Evolutionary conservation across 2,329 filamentous ascomycete genomes (phyloP), one percentile per base, ranked within the genome.

Genomic region (Leptosphaerulina australis): DNA sequence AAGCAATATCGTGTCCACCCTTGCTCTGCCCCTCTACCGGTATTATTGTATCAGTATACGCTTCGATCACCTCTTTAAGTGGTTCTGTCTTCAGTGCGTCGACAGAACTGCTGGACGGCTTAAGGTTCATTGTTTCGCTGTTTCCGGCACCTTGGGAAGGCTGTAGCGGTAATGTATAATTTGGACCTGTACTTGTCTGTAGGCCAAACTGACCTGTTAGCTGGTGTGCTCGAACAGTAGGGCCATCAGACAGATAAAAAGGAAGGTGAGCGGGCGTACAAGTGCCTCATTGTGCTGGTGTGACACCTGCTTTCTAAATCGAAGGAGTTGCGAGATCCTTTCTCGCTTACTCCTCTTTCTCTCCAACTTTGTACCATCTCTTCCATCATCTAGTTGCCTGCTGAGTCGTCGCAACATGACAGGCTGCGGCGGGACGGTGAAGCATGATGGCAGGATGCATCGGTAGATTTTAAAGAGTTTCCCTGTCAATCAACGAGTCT

Each of bases 301-400:
- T 33, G 59, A 21, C 55, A 52, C 66, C 25, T 64, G 57, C 54
- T 61, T 68, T 44, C 63, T 66, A 4, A 53, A 54, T 15, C 52
- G 63, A 54, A 71, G 67, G 64, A 72, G 69, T 28, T 66, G 63
- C 12, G 59, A 40, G 29, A 72, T 55, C 30, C 59, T 47, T 55
- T 72, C 60, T 26, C 69, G 56, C 59, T 68, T 71, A 38, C 63
- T 66, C 45, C 54, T 58, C 58, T 62, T 67, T 46, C 53, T 57
- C 36, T 59, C 56, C n/a, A 56, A 48, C 40, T 63, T 66, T 36
- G 41, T 38, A n/a, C 47, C 53, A 20, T 53, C 52, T 33, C 53
- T 55, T 21, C 53, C 56, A 36, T 64, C 54, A 43, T 50, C 53
- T 46, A 60, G 48, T 31, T 64, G 55, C 38, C 43, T 56, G 51